Base-by-base conservation (phyloP, 1,139 yeast species). In the Debaryomyces sp. region DNA sequence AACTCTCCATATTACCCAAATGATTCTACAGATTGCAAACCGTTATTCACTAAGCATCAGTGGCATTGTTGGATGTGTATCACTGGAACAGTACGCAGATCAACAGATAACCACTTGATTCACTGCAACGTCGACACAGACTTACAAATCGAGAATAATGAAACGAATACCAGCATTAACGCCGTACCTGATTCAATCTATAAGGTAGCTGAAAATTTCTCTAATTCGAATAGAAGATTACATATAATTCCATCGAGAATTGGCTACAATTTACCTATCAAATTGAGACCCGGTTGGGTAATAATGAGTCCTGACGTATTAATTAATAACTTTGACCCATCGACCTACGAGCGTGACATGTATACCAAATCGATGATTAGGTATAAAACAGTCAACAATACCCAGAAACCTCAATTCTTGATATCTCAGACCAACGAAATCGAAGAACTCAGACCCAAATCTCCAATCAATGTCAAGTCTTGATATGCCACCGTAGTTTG, bases 11-110 rank as follows among this genome's bases (percentile, higher is more conserved):
- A 79, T 59, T 84, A 80, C 56, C 89, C 89, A 0, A 65, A 64
- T n/a, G 63, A 61, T 13, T 55, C 57, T 23, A 46, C 48, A 4
- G 43, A 52, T 18, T 56, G 54, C 18, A 45, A 47, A 5, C 64
- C 70, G 1, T 59, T 75, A 18, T 70, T 75, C 51, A 66, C 67
- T 43, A 67, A 71, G 45, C 77, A 78, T 44, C 95, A 87, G 61
- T 91, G 97, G 97, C 97, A 92, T 67, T 92, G 97, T 60, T 88
- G 96, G 87, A 89, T 92, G 97, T 94, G 97, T 56, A 87, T 92
- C 48, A 91, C 96, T 3, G 97, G 97, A 5, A 92, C 97, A 0
- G 92, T 92, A 10, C 76, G 97, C 60, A 78, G 97, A 57, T 82
- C 96, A 1, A 84, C 86, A 0, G 97, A 92, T 66, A 80, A 80